Conservation (phyloP, 306 rosid species). For the Albizia julibrissin region DNA sequence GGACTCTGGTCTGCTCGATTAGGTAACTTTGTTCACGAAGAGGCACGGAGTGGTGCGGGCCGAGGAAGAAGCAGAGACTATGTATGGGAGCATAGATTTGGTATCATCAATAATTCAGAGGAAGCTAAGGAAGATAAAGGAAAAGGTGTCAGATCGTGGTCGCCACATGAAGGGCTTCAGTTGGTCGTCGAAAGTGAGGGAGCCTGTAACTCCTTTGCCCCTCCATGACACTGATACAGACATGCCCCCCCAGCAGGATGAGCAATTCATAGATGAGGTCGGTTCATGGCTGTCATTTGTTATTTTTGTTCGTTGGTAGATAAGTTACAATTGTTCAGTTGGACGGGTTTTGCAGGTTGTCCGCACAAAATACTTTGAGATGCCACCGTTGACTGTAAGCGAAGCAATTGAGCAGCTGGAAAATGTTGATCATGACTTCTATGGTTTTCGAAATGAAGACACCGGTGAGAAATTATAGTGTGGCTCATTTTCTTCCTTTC, state of each 20-base stretch:
- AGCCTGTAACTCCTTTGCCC: slow-evolving; percentile 39
- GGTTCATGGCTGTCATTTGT: neutral
- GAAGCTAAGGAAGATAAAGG: slow-evolving; percentile 93
- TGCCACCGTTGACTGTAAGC: slow-evolving; percentile 84
- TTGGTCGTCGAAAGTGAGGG: slow-evolving; percentile 68
- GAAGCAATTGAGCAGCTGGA: slow-evolving; percentile 90
- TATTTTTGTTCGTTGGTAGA: neutral
- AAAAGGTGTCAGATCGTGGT: slow-evolving; percentile 82
- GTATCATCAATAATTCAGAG: slow-evolving; percentile 89
- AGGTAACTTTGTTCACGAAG: slow-evolving; percentile 84
- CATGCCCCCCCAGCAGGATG: slow-evolving; percentile 45
- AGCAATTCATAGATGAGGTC: slow-evolving; percentile 60
- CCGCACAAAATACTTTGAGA: slow-evolving; percentile 88
- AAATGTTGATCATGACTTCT: slow-evolving; percentile 87
- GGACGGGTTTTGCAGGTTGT: slow-evolving; percentile 58
- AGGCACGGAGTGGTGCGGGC: slow-evolving; percentile 91
- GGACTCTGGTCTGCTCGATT: neutral
- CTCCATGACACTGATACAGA: slow-evolving; percentile 27
- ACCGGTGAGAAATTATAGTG: slow-evolving; percentile 50
- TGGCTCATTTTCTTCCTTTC: neutral
- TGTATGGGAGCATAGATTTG: slow-evolving; percentile 82
- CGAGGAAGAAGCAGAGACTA: slow-evolving; percentile 78
- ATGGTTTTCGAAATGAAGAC: slow-evolving; percentile 91
- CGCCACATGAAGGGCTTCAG: slow-evolving; percentile 91
- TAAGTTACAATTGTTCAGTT: slow-evolving; percentile 1